These are phyloP conservation scores for Neospermospora avenae DNA, from an alignment of 2,329 filamentous ascomycete genomes.

Conservation along the genomic window DNA sequence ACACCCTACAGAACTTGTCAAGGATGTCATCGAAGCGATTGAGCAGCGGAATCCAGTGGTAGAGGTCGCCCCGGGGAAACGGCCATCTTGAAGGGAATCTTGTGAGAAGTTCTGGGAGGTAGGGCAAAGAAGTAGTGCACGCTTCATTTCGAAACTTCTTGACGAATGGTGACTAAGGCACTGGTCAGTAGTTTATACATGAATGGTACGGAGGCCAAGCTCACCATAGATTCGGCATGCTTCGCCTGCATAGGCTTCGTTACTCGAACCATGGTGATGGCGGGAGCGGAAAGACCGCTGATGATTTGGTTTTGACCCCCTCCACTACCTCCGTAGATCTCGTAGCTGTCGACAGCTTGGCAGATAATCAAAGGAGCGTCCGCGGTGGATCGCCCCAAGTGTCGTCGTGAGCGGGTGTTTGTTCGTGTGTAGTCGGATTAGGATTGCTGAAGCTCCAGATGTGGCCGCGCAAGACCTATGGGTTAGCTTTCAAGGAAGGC, in stretches of 20 bases:
- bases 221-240: conserved; percentile 65
- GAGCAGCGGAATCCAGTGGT: conserved; percentile 94
- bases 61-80: conserved; percentile 90
- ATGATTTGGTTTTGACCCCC: conserved; percentile 42
- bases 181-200: conserved; percentile 16
- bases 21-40: conserved; percentile 92
- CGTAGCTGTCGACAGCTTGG: conserved; percentile 31
- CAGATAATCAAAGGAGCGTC: conserved; percentile 34
- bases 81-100: conserved; percentile 89
- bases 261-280: conserved; percentile 64
- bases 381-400: conserved; percentile 35
- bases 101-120: conserved; percentile 72
- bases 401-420: conserved; percentile 10
- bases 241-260: conserved; percentile 64
- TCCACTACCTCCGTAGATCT: conserved; percentile 44
- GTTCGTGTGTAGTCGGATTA: conserved; percentile 13
- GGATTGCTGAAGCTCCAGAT: conserved; percentile 5
- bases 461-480: conserved; percentile 19
- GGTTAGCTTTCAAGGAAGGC: conserved; percentile 10
- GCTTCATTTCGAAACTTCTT: conserved; percentile 73
- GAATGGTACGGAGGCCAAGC: conserved; percentile 24
- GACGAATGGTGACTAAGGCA: conserved; percentile 76
- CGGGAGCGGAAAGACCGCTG: conserved; percentile 57
- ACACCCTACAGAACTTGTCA: conserved; percentile 75
- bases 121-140: conserved; percentile 65